Conservation (phyloP, 768 basidiomycete species). For the Xerocomellus intermedius region DNA sequence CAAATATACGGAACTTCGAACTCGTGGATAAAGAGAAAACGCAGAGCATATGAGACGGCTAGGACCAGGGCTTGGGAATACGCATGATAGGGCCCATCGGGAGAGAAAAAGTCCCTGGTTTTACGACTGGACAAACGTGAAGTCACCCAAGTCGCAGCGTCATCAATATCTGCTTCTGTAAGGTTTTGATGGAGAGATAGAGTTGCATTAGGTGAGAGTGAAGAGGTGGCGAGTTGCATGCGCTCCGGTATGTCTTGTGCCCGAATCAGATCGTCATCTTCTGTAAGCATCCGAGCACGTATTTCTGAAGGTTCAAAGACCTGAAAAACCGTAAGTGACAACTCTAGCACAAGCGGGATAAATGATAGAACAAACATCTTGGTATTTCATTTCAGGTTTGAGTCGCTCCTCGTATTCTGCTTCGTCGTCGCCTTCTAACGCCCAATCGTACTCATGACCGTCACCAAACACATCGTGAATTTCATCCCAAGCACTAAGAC, state of each 20-base stretch:
- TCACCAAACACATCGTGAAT: conserved; percentile 96
- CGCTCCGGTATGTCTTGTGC: conserved; percentile 91
- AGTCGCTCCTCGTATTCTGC: conserved; percentile 42
- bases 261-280: conserved; percentile 91
- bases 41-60: conserved; percentile 76
- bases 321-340: conserved; percentile 40
- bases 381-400: conserved; percentile 78
- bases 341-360: neutral
- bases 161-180: conserved; percentile 69
- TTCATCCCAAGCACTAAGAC: conserved; percentile 84
- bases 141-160: conserved; percentile 87
- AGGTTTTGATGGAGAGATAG: conserved; percentile 61
- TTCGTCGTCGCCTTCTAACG: conserved; percentile 78
- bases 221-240: conserved; percentile 87
- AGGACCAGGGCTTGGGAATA: conserved; percentile 68
- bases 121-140: conserved; percentile 71
- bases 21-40: conserved; percentile 81
- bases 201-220: conserved; percentile 66
- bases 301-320: conserved; percentile 99
- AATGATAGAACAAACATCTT: conserved; percentile 56
- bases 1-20: conserved; percentile 96
- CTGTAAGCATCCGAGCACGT: conserved; percentile 80
- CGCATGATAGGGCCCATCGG: conserved; percentile 55
- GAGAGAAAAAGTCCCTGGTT: conserved; percentile 69
- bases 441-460: conserved; percentile 96